phyloP scores from a whole-genome alignment of 2,329 filamentous ascomycete species.

The Aureobasidium sp. region DNA sequence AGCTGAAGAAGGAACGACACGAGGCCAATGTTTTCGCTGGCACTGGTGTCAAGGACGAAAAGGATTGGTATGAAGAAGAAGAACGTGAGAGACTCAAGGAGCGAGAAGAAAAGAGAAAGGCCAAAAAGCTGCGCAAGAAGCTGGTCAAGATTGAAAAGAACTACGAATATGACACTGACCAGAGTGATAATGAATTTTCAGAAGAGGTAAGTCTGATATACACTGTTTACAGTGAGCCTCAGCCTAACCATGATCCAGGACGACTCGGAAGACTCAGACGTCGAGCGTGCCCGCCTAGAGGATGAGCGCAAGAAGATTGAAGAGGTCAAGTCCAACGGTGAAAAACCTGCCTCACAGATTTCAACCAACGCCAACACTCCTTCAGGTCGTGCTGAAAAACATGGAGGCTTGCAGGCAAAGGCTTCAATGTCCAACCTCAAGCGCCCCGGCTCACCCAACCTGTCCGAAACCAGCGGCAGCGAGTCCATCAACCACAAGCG shows the following conservation, averaged over 20 bases:
- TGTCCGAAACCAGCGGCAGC: slow-evolving; percentile 86
- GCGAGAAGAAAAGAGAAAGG: slow-evolving; percentile 60
- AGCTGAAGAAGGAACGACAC: slow-evolving; percentile 71
- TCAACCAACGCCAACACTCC: slow-evolving; percentile 63
- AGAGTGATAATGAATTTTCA: slow-evolving; percentile 18
- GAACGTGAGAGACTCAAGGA: slow-evolving; percentile 61
- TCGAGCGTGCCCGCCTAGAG: slow-evolving; percentile 55
- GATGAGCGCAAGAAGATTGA: slow-evolving; percentile 49
- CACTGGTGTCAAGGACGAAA: slow-evolving; percentile 45
- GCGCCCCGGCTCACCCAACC: slow-evolving; percentile 75
- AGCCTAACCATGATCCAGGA: slow-evolving; percentile 32
- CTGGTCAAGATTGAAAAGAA: slow-evolving; percentile 81
- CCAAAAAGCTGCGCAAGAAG: slow-evolving; percentile 72
- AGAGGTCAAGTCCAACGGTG: slow-evolving; percentile 40
- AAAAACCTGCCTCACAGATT: slow-evolving; percentile 42
- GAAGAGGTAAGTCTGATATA: slow-evolving; percentile 12
- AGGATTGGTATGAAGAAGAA: slow-evolving; percentile 57
- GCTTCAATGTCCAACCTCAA: slow-evolving; percentile 55
- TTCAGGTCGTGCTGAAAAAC: slow-evolving; percentile 47
- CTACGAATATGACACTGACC: slow-evolving; percentile 72
- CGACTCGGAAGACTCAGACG: slow-evolving; percentile 58
- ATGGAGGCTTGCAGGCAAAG: slow-evolving; percentile 45
- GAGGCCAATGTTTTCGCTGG: slow-evolving; percentile 71
- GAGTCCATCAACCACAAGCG: slow-evolving; percentile 67
- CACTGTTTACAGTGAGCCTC: slow-evolving; percentile 14